A percentile compares a stretch with the other conserved stretches of the same genome.
Conservation (phyloP, 768 basidiomycete species). For the Phanerodontia chrysosporium region DNA sequence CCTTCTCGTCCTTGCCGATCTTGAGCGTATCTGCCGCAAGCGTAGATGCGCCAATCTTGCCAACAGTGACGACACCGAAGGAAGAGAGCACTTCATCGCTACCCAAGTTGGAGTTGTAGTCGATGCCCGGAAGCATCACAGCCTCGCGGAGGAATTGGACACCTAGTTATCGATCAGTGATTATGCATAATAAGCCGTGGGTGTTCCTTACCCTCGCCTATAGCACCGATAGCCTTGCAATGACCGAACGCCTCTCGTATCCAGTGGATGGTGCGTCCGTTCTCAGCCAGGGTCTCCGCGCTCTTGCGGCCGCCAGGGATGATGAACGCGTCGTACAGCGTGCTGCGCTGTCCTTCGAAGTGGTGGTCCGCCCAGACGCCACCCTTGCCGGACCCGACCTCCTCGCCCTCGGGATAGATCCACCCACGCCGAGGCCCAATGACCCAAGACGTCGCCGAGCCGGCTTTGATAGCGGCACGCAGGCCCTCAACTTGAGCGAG, state of each 20-base stretch:
- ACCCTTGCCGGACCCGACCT: slow-evolving; percentile 22
- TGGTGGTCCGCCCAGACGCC: slow-evolving; percentile 58
- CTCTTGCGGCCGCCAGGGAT: slow-evolving; percentile 69
- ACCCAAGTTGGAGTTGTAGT: slow-evolving; percentile 32
- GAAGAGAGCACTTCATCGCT: slow-evolving; percentile 43
- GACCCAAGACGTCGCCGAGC: slow-evolving; percentile 55
- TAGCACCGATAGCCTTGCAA: slow-evolving; percentile 76
- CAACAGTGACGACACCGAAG: slow-evolving; percentile 61
- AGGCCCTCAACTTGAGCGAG: slow-evolving; percentile 53
- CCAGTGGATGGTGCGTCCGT: slow-evolving; percentile 77
- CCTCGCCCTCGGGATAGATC: slow-evolving; percentile 33
- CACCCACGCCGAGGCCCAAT: slow-evolving; percentile 64
- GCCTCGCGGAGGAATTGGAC: slow-evolving; percentile 44
- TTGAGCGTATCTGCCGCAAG: slow-evolving; percentile 37
- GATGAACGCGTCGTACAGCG: slow-evolving; percentile 78
- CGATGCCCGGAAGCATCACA: slow-evolving; percentile 42
- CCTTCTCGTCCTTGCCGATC: slow-evolving; percentile 43
- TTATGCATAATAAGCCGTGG: neutral
- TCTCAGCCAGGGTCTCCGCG: slow-evolving; percentile 49
- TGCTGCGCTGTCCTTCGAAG: slow-evolving; percentile 76
- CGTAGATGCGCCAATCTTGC: slow-evolving; percentile 41
- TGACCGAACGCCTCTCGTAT: slow-evolving; percentile 84
- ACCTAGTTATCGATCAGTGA: slow-evolving; percentile 28
- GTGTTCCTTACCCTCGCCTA: slow-evolving; percentile 52
- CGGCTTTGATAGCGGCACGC: slow-evolving; percentile 45